A percentile compares a stretch with the other conserved stretches of the same genome.
Evolutionary conservation across 441 rosid genomes (phyloP).

Genomic region (Adansonia madagascariensis): DNA sequence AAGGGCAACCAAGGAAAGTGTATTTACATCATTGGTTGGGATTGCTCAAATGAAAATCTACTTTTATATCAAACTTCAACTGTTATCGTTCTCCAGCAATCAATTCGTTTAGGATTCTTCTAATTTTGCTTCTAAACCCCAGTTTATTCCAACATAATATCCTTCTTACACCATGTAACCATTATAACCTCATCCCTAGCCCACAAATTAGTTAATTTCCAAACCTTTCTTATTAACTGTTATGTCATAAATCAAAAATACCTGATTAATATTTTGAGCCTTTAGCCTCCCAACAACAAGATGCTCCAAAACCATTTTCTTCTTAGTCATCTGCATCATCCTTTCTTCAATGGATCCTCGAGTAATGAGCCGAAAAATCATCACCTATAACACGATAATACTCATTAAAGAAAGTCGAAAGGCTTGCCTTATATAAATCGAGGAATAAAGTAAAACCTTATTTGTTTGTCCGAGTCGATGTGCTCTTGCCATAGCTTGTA

Average conservation of each 20-base stretch:
- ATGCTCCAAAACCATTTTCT: conserved; percentile 99
- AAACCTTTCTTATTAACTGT: background rate
- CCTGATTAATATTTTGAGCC: conserved; percentile 98
- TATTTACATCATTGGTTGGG: background rate
- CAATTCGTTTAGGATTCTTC: background rate
- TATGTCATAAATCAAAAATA: conserved; percentile 28
- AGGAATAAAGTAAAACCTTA: conserved; percentile 57
- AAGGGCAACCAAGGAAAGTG: background rate
- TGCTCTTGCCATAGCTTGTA: conserved; percentile 99
- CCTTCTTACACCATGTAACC: conserved; percentile 11
- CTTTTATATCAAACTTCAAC: background rate
- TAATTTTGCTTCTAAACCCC: background rate
- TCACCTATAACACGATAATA: conserved; percentile 59
- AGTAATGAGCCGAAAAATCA: conserved; percentile 90
- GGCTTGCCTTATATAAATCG: conserved; percentile 3
- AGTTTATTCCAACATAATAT: background rate
- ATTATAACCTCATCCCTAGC: conserved; percentile 14
- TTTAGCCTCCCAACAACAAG: conserved; percentile 98
- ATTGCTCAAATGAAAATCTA: background rate
- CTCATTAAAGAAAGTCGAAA: background rate
- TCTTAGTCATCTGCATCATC: conserved; percentile 99
- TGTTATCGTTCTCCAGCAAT: background rate
- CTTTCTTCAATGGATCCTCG: conserved; percentile 97
- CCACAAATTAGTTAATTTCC: background rate
- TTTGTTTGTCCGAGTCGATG: conserved; percentile 99